Evolutionary conservation across 2,329 filamentous ascomycete genomes (phyloP), one percentile per base, ranked within the genome.

Genomic region (Aspergillus chevalieri): DNA sequence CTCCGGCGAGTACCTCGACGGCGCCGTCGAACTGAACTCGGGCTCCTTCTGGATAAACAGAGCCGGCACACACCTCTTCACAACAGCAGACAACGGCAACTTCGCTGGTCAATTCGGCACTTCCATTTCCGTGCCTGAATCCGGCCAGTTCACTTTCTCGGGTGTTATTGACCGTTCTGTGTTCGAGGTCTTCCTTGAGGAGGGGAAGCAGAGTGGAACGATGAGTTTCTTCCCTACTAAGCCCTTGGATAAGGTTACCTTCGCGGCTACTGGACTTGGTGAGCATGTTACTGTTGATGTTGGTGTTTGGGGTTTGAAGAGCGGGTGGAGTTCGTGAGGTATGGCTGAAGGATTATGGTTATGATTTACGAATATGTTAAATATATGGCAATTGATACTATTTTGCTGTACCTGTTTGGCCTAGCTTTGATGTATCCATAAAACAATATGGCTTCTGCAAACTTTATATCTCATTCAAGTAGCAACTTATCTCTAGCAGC

Each of bases 101-200:
- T 81, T 81, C 61, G 80, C 76, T 0, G 75, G 81, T 52, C 77
- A 78, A 54, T 79, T 82, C 59, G 64, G 65, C 53, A 61, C 57
- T n/a, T 55, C 52, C 7, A 50, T 65, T 41, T 43, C 64, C 6
- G 43, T 57, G n/a, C 43, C 50, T 4, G 49, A 52, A n/a, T 48
- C 51, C 6, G 69, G 66, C 12, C 58, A 58, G 0, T 74, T 71
- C 64, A 55, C 58, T 50, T 62, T 82, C 30, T 72, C 74, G 45
- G 75, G 74, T 1, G 68, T 82, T 2, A 67, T 82, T 4, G 80
- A 83, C 57, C 67, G 78, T 4, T 75, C 70, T 10, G 75, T 83
- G 22, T 65, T 80, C 6, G 80, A 83, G 59, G 64, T 81, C 2
- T 82, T 81, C 54, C 50, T 81, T 24, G 75, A 80, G 49, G 72